Percentiles rank a stretch among this genome's conserved stretches.
Conservation (phyloP, 2,329 filamentous ascomycete species). For the Aureobasidium mangrovei region DNA sequence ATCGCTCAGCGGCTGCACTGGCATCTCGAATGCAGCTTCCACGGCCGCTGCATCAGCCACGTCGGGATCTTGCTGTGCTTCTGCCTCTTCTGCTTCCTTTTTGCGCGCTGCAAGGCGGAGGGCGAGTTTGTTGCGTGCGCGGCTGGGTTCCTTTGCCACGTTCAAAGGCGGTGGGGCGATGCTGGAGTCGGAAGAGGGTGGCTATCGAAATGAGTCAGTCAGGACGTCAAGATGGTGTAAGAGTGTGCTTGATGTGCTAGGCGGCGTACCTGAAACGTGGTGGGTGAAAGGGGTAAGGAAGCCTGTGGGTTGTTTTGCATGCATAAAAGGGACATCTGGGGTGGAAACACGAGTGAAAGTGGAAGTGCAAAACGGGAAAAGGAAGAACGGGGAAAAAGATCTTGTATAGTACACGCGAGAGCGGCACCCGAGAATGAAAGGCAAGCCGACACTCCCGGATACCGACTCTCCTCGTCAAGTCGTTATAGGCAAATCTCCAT, state of each 20-base stretch:
- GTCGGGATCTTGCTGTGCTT: constrained; percentile 23
- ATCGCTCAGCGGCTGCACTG: constrained; percentile 29
- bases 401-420: constrained; percentile 12
- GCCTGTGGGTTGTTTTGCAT: not conserved
- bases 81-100: constrained; percentile 21
- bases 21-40: constrained; percentile 23
- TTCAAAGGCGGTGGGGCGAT: constrained; percentile 59
- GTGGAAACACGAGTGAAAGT: not conserved
- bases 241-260: not conserved
- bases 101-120: constrained; percentile 59
- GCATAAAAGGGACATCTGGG: not conserved
- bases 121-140: constrained; percentile 84
- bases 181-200: constrained; percentile 4
- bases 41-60: constrained; percentile 25
- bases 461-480: not conserved
- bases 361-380: not conserved
- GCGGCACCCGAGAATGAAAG: not conserved
- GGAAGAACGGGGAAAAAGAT: not conserved
- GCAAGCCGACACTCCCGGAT: not conserved
- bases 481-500: constrained; percentile 12
- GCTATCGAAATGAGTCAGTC: not conserved
- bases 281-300: too few relatives aligned
- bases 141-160: constrained; percentile 60
- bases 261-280: not conserved
- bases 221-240: not conserved